Conservation (phyloP, 2,329 filamentous ascomycete species). For the Corinectria fuckeliana region DNA sequence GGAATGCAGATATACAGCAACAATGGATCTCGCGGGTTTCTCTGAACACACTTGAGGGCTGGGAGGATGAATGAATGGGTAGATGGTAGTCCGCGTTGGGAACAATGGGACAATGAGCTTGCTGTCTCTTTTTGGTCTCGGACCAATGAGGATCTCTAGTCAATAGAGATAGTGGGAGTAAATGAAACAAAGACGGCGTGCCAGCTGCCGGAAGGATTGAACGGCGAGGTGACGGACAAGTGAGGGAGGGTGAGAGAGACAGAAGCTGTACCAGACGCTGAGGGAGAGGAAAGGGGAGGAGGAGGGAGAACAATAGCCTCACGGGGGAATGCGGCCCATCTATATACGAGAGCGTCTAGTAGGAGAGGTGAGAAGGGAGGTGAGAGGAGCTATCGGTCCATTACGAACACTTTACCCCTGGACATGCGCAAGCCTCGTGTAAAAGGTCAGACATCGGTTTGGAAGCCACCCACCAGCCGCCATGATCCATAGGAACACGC, state of each 20-base stretch:
- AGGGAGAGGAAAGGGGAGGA: conserved; percentile 18
- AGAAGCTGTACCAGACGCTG: conserved; percentile 32
- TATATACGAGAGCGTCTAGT: conserved; percentile 32
- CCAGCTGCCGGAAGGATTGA: conserved; percentile 45
- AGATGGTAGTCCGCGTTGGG: conserved; percentile 12
- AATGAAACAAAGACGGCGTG: conserved; percentile 27
- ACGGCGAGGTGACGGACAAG: conserved; percentile 32
- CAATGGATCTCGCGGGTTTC: too few species aligned
- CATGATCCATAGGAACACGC: neutral
- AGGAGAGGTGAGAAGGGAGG: neutral
- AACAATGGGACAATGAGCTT: neutral
- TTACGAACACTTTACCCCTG: neutral
- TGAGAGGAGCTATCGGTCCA: neutral
- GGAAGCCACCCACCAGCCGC: too few species aligned
- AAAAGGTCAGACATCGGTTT: neutral
- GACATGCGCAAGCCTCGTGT: neutral
- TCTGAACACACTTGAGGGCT: conserved; percentile 1
- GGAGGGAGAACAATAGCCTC: conserved; percentile 22
- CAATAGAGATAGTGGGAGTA: conserved; percentile 17
- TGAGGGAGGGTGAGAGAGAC: neutral
- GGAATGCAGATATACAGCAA: neutral
- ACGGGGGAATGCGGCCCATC: conserved; percentile 34
- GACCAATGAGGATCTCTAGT: conserved; percentile 16
- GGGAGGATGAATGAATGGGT: neutral
- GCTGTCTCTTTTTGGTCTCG: too few species aligned